Conservation (phyloP, 148 eudicot genomes). For the Hydrangea macrophylla region DNA sequence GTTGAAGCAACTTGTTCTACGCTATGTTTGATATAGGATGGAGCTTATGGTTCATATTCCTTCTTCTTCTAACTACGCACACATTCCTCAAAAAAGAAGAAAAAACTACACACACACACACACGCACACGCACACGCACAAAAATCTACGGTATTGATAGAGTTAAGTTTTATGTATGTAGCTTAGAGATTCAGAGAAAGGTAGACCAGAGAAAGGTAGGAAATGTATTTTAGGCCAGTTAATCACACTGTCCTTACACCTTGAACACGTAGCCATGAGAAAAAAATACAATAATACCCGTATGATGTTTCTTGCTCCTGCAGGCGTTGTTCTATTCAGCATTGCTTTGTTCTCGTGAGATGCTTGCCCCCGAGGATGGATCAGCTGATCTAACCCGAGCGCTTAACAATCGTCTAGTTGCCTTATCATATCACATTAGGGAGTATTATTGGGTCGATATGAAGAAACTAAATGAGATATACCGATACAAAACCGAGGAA, state of each 20-base stretch:
- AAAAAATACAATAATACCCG: background rate
- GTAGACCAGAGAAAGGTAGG: too few relatives aligned
- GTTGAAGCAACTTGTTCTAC: background rate
- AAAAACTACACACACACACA: too few relatives aligned
- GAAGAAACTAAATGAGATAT: constrained; percentile 76
- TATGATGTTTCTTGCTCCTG: background rate
- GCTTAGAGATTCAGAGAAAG: too few relatives aligned
- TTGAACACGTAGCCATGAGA: too few relatives aligned
- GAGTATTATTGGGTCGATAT: constrained; percentile 79
- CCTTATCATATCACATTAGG: constrained; percentile 74
- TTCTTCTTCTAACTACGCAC: background rate
- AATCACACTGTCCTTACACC: too few relatives aligned
- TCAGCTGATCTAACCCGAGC: constrained; percentile 57
- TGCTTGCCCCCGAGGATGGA: constrained; percentile 65
- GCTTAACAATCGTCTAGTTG: constrained; percentile 62
- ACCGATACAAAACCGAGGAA: constrained; percentile 79
- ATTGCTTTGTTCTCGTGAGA: constrained; percentile 70
- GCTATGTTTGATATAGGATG: background rate
- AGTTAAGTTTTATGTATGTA: too few relatives aligned
- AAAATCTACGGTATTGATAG: too few relatives aligned
- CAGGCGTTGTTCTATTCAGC: constrained; percentile 82
- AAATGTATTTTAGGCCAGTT: too few relatives aligned
- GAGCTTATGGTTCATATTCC: background rate
- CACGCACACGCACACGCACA: too few relatives aligned
- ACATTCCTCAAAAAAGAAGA: too few relatives aligned